Conservation (phyloP, 139 green algal genomes). For the Auxenochlorella protothecoides region DNA sequence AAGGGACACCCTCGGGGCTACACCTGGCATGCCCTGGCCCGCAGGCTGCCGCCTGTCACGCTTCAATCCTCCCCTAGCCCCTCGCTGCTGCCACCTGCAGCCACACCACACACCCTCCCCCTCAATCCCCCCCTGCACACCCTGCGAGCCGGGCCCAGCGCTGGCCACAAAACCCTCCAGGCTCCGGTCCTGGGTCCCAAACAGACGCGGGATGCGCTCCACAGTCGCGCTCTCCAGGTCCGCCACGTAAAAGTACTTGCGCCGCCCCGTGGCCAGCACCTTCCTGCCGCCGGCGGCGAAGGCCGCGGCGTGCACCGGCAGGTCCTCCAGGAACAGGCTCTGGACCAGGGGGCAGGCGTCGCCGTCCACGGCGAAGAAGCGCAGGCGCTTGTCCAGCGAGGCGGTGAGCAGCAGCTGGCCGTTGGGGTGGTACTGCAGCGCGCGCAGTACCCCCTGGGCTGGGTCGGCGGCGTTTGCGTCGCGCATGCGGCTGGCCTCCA, state of each 20-base stretch:
- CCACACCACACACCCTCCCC: no score
- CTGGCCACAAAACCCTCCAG: conserved; percentile 66
- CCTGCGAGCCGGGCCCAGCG: no score
- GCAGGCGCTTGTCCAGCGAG: conserved; percentile 71
- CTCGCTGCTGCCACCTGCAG: no score
- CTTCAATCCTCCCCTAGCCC: no score
- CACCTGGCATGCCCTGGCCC: no score
- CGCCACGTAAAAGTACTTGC: conserved; percentile 78
- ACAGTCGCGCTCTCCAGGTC: conserved; percentile 54
- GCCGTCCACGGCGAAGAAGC: conserved; percentile 66
- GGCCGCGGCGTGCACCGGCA: conserved; percentile 68
- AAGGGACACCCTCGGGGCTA: no score
- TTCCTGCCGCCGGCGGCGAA: conserved; percentile 54
- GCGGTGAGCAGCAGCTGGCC: conserved; percentile 81
- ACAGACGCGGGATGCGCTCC: conserved; percentile 48
- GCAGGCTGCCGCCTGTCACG: no score
- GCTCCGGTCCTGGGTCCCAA: conserved; percentile 33
- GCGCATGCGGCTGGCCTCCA: conserved; percentile 61
- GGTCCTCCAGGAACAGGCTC: conserved; percentile 69
- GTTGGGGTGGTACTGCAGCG: conserved; percentile 71
- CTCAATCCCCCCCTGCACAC: no score
- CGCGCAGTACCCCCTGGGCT: conserved; percentile 32
- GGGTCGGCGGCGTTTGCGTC: conserved; percentile 54
- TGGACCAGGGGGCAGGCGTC: conserved; percentile 69
- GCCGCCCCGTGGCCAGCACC: conserved; percentile 48